These are phyloP conservation scores for Brassica nigra DNA, from an alignment of 345 rosid species.

Conservation along the genomic window DNA sequence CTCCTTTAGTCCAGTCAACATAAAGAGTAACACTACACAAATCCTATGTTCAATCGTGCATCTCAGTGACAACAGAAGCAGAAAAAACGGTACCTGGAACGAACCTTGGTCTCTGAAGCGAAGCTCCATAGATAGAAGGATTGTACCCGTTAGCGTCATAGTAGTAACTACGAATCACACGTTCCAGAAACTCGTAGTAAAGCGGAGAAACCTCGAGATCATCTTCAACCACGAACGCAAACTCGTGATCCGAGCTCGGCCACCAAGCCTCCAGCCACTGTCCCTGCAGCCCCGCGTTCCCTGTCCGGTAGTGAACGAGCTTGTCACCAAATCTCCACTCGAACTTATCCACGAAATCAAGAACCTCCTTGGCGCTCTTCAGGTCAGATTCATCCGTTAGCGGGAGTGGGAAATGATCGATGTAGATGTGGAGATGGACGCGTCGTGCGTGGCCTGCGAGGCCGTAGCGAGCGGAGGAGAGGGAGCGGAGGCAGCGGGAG, in stretches of 20 bases:
- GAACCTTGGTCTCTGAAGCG: constrained; percentile 94
- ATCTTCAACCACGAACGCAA: constrained; percentile 89
- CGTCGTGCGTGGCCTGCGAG: constrained; percentile 54
- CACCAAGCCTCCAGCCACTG: constrained; percentile 99
- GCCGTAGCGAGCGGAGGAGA: constrained; percentile 72
- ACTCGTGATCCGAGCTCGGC: constrained; percentile 87
- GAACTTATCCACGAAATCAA: constrained; percentile 68
- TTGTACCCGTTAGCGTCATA: constrained; percentile 51
- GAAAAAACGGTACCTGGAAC: constrained; percentile 77
- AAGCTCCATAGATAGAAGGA: constrained; percentile 70
- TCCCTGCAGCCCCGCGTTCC: constrained; percentile 76
- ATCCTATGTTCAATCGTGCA: too few species aligned
- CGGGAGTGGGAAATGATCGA: constrained; percentile 60
- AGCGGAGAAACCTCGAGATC: constrained; percentile 91
- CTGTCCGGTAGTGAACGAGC: constrained; percentile 78
- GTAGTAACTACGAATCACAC: constrained; percentile 57
- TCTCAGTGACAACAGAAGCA: neutral
- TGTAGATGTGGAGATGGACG: constrained; percentile 80
- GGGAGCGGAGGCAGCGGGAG: constrained; percentile 87
- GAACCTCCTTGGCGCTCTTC: constrained; percentile 45
- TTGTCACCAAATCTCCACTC: constrained; percentile 77
- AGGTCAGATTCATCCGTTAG: constrained; percentile 11
- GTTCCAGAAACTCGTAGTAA: constrained; percentile 60
- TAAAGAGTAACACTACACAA: too few species aligned
- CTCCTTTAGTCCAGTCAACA: too few species aligned